Base-by-base conservation (phyloP, 1,284 basidiomycete species). In the Cutaneotrichosporon sp. region DNA sequence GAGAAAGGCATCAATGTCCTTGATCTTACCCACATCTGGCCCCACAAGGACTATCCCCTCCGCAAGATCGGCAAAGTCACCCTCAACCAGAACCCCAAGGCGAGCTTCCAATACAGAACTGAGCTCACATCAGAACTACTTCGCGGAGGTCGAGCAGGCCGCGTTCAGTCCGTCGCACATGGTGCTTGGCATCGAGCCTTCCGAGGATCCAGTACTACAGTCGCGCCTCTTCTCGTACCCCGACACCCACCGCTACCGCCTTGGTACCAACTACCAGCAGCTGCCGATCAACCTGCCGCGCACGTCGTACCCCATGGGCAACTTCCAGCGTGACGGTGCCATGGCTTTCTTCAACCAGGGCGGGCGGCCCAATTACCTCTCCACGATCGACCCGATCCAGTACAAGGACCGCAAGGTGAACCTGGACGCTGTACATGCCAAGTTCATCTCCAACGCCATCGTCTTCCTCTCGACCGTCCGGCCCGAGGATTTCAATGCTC, bases 141-240 rank as follows among this genome's bases (percentile, higher is more conserved):
- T 78, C 65, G 74, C 89, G 60, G 90, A 92, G 81, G 86, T 92
- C 63, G 91, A 92, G 78, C 90, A 92, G 80, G 86, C 86, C 21
- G 76, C 76, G 0, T 79, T 71, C 73, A 73, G 59, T 40, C 94
- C 94, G 0, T 89, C 90, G 1, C 92, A 97, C 79, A 81, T 88
- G 59, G 82, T 96, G 6, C 90, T 90, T 1, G 95, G 92, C 78
- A 86, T 93, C 72, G 94, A 96, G 83, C 86, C 92, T 40, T 89
- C 90, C 18, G 86, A 88, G 47, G 93, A 97, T 81, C 94, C 94
- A 21, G 90, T 97, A 65, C 84, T 97, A 67, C 93, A 97, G 80
- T 89, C 89, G 34, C 90, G 94, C 68, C 86, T 96, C 47, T 97
- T 96, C 87, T 91, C 91, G 10, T 97, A 97, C 84, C 91, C 92